Conservation (phyloP, 306 rosid genomes). For the Canavalia ensiformis region DNA sequence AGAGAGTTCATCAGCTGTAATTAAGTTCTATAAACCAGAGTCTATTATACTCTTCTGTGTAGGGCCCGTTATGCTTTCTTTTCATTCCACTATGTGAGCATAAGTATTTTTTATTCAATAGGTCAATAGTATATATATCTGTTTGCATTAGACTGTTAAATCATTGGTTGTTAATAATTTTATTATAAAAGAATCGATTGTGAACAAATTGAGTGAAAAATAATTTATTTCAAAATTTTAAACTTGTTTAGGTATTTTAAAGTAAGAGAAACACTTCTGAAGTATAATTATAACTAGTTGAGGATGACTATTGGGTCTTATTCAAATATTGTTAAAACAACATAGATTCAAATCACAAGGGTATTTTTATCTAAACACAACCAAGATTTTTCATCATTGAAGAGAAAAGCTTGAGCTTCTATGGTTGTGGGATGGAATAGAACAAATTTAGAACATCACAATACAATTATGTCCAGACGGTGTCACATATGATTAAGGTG, state of each 20-base stretch:
- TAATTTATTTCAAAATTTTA: conserved; percentile 6
- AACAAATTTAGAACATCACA: background rate
- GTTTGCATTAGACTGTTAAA: background rate
- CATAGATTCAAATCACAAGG: background rate
- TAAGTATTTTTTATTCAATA: background rate
- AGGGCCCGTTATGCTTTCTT: background rate
- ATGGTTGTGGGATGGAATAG: background rate
- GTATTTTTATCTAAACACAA: background rate
- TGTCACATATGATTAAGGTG: background rate
- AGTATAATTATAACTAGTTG: background rate
- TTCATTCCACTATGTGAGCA: background rate
- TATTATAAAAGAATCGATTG: background rate
- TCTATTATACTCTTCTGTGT: background rate
- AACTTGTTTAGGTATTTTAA: background rate
- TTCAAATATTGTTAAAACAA: background rate
- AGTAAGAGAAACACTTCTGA: background rate
- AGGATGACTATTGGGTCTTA: conserved; percentile 4
- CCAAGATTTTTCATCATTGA: background rate
- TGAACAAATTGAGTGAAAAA: background rate
- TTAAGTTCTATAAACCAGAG: background rate
- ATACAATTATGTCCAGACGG: background rate
- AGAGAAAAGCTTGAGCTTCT: background rate
- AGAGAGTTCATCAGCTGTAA: conserved; percentile 20
- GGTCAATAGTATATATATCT: background rate
- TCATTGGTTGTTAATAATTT: background rate